These are phyloP conservation scores for Candida pini DNA, from an alignment of 805 yeast species.

Conservation along the genomic window DNA sequence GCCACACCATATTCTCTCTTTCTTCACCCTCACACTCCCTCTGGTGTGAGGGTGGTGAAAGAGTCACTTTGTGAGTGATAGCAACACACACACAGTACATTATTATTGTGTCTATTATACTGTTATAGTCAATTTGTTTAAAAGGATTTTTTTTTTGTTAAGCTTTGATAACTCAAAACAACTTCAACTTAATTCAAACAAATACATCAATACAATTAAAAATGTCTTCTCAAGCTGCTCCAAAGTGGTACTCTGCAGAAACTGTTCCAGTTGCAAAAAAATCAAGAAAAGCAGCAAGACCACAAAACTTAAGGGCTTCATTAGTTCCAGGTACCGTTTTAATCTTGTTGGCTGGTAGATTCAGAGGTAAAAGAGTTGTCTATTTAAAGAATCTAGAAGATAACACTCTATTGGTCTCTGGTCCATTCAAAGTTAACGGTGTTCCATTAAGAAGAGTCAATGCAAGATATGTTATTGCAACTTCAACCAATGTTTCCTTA, in stretches of 20 bases:
- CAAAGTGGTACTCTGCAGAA: slow-evolving; percentile 93
- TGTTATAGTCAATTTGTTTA: too few relatives aligned
- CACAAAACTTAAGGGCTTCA: slow-evolving; percentile 93
- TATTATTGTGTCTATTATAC: too few relatives aligned
- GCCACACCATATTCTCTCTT: too few relatives aligned
- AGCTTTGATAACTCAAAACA: slow-evolving; percentile 1
- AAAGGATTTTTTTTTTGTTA: not conserved
- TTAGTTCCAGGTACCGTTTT: slow-evolving; percentile 97
- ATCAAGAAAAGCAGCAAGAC: slow-evolving; percentile 85
- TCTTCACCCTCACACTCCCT: too few relatives aligned
- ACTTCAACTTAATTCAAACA: slow-evolving; percentile 2
- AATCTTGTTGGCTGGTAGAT: slow-evolving; percentile 97
- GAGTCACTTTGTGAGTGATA: too few relatives aligned
- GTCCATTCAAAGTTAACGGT: slow-evolving; percentile 99
- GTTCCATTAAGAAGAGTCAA: slow-evolving; percentile 99
- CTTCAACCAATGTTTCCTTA: slow-evolving; percentile 87
- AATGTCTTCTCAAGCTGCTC: slow-evolving; percentile 55
- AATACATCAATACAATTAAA: too few relatives aligned
- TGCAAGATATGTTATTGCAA: slow-evolving; percentile 97
- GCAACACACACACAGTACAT: too few relatives aligned
- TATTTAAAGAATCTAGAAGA: slow-evolving; percentile 95
- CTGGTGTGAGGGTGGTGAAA: too few relatives aligned
- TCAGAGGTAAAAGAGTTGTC: slow-evolving; percentile 99
- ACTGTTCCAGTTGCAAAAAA: slow-evolving; percentile 80
- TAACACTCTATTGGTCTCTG: slow-evolving; percentile 94